Evolutionary conservation across 306 rosid species (phyloP).

Genomic region (Ammopiptanthus mongolicus): DNA sequence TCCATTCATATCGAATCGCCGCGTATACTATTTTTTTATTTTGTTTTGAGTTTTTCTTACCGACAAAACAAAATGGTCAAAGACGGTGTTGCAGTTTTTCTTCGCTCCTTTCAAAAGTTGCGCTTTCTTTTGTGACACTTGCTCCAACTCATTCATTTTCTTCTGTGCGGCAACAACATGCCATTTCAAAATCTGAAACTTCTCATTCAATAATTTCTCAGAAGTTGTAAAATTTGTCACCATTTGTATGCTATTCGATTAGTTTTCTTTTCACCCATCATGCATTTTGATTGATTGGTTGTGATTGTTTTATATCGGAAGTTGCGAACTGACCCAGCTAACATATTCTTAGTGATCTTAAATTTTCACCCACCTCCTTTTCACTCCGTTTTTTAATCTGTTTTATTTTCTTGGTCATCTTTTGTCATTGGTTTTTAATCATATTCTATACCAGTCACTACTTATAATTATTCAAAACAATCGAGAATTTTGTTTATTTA

Average conservation of each 20-base stretch:
- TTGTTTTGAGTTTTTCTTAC: too few species aligned
- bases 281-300: background rate
- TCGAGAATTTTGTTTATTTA: too few species aligned
- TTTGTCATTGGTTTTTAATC: too few species aligned
- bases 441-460: too few species aligned
- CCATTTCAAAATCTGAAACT: background rate
- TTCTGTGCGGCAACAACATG: too few species aligned
- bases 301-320: too few species aligned
- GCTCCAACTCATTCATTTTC: too few species aligned
- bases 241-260: background rate
- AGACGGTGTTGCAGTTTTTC: too few species aligned
- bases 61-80: background rate
- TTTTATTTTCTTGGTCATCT: too few species aligned
- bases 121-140: too few species aligned
- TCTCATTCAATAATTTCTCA: background rate
- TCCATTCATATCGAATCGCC: constrained; percentile 14
- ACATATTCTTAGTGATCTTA: background rate
- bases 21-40: background rate
- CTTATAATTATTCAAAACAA: too few species aligned
- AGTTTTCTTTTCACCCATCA: background rate
- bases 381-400: background rate
- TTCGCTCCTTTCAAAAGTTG: too few species aligned
- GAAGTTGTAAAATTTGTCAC: background rate
- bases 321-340: background rate
- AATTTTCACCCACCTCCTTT: background rate